These are phyloP conservation scores for Gossypium anomalum DNA, from an alignment of 345 rosid genomes.

Conservation along the genomic window DNA sequence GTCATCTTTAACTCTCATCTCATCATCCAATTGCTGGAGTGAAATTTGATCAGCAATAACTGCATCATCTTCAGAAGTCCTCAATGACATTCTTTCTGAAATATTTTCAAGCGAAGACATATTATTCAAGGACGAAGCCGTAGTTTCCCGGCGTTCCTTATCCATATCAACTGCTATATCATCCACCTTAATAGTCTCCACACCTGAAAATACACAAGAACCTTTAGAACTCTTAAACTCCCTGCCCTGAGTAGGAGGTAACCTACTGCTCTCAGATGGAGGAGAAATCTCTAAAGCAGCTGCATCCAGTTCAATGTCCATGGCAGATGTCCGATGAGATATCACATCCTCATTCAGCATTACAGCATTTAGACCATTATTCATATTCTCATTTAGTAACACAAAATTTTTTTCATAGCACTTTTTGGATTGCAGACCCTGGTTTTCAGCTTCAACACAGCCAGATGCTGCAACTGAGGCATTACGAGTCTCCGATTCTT, in stretches of 20 bases:
- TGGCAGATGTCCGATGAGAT: constrained; percentile 13
- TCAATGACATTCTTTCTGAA: constrained; percentile 17
- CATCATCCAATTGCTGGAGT: constrained; percentile 2
- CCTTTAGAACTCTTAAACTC: constrained; percentile 13
- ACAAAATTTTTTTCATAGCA: constrained; percentile 20
- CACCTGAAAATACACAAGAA: constrained; percentile 21
- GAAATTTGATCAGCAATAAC: constrained; percentile 18
- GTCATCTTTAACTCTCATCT: constrained; percentile 16
- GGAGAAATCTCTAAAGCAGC: constrained; percentile 4
- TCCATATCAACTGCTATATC: constrained; percentile 17
- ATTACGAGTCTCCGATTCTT: constrained; percentile 19
- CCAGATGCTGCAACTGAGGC: constrained; percentile 4
- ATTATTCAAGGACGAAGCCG: constrained; percentile 1
- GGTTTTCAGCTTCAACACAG: constrained; percentile 6
- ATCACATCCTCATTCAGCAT: constrained; percentile 17
- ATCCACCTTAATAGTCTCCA: constrained; percentile 5
- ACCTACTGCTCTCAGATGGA: constrained; percentile 11
- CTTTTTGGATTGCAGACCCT: constrained; percentile 23
- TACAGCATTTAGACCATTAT: constrained; percentile 1
- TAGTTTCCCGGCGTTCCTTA: constrained; percentile 19
- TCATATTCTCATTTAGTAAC: constrained; percentile 22
- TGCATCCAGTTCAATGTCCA: constrained; percentile 22
- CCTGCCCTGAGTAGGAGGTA: constrained; percentile 17
- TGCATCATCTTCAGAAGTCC: constrained; percentile 20
- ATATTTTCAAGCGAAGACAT: constrained; percentile 8